Percentiles rank a stretch among this genome's conserved stretches.
Conservation (phyloP, 331 rosid species). For the Acacia pycnantha region DNA sequence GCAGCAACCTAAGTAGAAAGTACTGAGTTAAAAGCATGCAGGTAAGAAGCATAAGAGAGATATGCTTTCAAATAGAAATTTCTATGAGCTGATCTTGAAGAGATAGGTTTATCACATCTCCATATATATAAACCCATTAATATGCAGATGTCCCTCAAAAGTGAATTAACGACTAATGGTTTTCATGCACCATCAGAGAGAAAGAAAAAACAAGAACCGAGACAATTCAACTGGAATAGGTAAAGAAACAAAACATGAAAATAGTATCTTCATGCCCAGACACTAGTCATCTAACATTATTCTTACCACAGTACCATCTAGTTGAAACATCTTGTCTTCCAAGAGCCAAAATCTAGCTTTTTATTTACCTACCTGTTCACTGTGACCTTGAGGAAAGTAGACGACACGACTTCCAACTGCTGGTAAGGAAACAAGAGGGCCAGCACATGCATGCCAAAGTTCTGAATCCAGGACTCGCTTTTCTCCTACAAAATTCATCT, state of each 20-base stretch:
- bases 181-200: conserved; percentile 7
- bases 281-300: background rate
- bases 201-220: conserved; percentile 18
- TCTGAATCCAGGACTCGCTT: conserved; percentile 87
- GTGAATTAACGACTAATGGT: conserved; percentile 9
- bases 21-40: conserved; percentile 14
- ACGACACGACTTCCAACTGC: conserved; percentile 88
- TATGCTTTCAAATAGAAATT: conserved; percentile 14
- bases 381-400: conserved; percentile 96
- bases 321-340: conserved; percentile 2
- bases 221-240: background rate
- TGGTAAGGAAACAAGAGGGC: conserved; percentile 92
- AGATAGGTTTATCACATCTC: conserved; percentile 3
- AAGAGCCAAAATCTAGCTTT: conserved; percentile 7
- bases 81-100: background rate
- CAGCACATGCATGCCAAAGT: conserved; percentile 99
- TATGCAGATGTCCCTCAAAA: conserved; percentile 9
- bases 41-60: background rate
- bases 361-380: conserved; percentile 74
- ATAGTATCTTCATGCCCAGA: conserved; percentile 18
- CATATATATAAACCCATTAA: conserved; percentile 5
- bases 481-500: conserved; percentile 67
- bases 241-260: background rate
- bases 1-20: conserved; percentile 73
- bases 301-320: background rate